Conservation (phyloP, 2,329 filamentous ascomycete species). For the Penicillium verrucosum region DNA sequence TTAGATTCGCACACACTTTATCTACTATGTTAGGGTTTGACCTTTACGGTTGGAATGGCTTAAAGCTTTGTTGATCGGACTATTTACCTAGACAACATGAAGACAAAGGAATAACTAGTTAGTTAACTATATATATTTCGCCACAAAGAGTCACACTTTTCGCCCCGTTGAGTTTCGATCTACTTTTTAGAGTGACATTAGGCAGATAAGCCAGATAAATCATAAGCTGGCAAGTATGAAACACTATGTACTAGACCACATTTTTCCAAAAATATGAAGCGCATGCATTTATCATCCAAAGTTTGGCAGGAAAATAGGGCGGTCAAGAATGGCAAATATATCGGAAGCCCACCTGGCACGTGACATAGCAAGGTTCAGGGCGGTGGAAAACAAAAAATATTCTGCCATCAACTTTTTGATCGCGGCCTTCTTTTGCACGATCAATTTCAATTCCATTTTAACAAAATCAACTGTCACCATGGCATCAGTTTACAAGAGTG, state of each 20-base stretch:
- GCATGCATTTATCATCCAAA: not conserved
- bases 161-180: not conserved
- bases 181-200: not conserved
- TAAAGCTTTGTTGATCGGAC: no score
- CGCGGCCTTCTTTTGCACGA: constrained; percentile 18
- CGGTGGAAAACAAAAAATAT: constrained; percentile 37
- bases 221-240: not conserved
- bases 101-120: not conserved
- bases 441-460: constrained; percentile 12
- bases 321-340: not conserved
- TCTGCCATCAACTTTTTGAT: constrained; percentile 37
- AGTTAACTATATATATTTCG: not conserved
- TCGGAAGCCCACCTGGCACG: constrained; percentile 14
- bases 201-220: not conserved
- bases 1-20: not conserved
- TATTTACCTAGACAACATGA: not conserved
- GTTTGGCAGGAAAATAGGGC: not conserved
- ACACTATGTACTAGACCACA: not conserved
- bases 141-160: not conserved
- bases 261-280: no score
- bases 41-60: accelerated
- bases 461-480: constrained; percentile 43
- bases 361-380: constrained; percentile 18
- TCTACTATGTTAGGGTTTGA: no score
- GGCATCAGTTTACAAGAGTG: constrained; percentile 72